Percentiles rank a stretch among this genome's conserved stretches.
Conservation (phyloP, 805 yeast species). For the Metahyphopichia silvanorum region DNA sequence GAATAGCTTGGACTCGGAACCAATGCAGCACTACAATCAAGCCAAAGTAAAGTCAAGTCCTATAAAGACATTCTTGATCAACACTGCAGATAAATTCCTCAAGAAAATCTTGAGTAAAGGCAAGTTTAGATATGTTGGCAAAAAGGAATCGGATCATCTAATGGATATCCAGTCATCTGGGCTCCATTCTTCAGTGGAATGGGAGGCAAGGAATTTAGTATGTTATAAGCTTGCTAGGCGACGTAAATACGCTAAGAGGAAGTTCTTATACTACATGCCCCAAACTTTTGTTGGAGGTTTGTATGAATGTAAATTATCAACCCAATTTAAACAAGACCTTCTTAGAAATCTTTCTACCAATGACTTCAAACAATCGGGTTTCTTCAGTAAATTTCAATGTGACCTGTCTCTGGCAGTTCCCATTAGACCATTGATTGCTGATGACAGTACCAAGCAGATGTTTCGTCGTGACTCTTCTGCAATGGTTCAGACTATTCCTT, state of each 20-base stretch:
- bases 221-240: conserved; percentile 60
- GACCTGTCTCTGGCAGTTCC: conserved; percentile 38
- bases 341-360: conserved; percentile 11
- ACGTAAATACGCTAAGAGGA: conserved; percentile 46
- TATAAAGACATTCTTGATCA: conserved; percentile 1
- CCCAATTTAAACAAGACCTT: conserved; percentile 18
- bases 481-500: conserved; percentile 52
- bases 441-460: conserved; percentile 48
- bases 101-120: conserved; percentile 13
- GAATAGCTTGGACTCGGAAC: conserved; percentile 1
- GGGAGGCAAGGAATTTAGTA: conserved; percentile 25
- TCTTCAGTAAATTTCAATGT: conserved; percentile 26
- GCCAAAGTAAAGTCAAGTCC: neutral
- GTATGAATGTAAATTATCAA: conserved; percentile 45
- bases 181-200: conserved; percentile 18
- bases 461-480: conserved; percentile 23
- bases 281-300: conserved; percentile 63
- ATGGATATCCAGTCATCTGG: conserved; percentile 12
- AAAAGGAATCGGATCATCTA: conserved; percentile 10
- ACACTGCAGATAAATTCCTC: conserved; percentile 13
- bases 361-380: too few relatives aligned
- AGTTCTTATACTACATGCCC: conserved; percentile 49
- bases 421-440: conserved; percentile 57
- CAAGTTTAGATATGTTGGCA: conserved; percentile 17
- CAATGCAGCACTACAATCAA: too few relatives aligned